Percentiles rank a stretch among this genome's conserved stretches.
Evolutionary conservation across 306 rosid genomes (phyloP).

Genomic region (Rubus parviflorus): DNA sequence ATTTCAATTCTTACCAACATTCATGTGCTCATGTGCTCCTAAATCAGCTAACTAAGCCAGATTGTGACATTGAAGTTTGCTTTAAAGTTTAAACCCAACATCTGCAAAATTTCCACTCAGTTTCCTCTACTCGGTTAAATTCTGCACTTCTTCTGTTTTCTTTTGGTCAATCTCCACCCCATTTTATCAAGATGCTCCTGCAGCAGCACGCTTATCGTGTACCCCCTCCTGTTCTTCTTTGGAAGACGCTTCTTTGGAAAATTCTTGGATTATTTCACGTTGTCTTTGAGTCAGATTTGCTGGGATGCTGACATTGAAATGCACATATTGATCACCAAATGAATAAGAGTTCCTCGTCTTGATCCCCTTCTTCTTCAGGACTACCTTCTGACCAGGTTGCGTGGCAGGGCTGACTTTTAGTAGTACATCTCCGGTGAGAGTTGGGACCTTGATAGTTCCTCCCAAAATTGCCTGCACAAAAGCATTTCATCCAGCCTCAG

Average conservation of each 20-base stretch:
- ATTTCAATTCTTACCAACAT: background rate
- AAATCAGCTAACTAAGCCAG: background rate
- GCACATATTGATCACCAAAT: slow-evolving; percentile 80
- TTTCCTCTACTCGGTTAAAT: background rate
- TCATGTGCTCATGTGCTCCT: background rate
- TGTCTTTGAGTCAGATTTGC: slow-evolving; percentile 68
- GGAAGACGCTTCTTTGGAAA: slow-evolving; percentile 46
- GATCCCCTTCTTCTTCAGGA: slow-evolving; percentile 93
- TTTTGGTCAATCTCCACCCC: background rate
- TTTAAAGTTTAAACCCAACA: background rate
- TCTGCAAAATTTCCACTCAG: background rate
- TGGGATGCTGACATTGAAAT: slow-evolving; percentile 86
- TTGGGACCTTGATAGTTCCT: slow-evolving; percentile 84
- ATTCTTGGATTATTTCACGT: slow-evolving; percentile 79
- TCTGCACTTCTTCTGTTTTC: background rate
- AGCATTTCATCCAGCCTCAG: background rate
- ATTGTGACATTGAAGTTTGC: background rate
- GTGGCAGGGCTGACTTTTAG: slow-evolving; percentile 84
- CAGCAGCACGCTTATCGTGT: slow-evolving; percentile 24
- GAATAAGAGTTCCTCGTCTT: slow-evolving; percentile 59
- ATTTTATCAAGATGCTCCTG: slow-evolving; percentile 49
- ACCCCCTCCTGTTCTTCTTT: slow-evolving; percentile 18
- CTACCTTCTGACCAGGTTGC: slow-evolving; percentile 88
- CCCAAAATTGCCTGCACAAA: slow-evolving; percentile 78
- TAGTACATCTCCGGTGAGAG: slow-evolving; percentile 85